Percentiles rank a stretch among this genome's conserved stretches.
Conservation (phyloP, 352 stramenopile species). For the Globisporangium yorkense region DNA sequence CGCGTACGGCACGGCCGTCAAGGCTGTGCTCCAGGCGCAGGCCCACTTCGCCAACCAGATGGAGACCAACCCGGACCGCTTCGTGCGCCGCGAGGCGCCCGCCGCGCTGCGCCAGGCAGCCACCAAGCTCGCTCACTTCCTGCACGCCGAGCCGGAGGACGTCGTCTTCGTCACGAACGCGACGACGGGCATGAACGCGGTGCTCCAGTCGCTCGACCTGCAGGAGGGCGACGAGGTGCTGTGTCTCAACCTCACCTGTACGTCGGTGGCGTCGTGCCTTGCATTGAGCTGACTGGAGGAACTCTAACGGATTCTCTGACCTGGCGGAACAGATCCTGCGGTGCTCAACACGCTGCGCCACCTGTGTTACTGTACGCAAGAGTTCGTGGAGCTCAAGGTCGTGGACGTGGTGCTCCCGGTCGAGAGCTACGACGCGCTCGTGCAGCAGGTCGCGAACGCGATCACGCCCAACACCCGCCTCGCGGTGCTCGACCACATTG, state of each 20-base stretch:
- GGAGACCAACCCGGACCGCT: conserved; percentile 84
- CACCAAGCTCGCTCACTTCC: conserved; percentile 53
- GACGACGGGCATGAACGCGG: conserved; percentile 79
- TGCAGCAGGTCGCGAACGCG: conserved; percentile 60
- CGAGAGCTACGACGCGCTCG: conserved; percentile 56
- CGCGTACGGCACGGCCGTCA: conserved; percentile 66
- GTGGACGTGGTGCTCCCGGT: conserved; percentile 74
- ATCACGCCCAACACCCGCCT: conserved; percentile 83
- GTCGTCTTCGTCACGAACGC: conserved; percentile 85
- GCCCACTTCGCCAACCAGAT: conserved; percentile 85
- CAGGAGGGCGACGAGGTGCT: conserved; percentile 86
- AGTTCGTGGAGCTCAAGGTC: conserved; percentile 86
- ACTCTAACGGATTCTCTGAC: conserved; percentile 1
- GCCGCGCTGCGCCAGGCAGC: conserved; percentile 58
- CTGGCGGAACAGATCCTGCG: conserved; percentile 43
- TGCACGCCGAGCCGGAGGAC: conserved; percentile 70
- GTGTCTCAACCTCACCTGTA: conserved; percentile 85
- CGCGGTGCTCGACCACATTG: conserved; percentile 81
- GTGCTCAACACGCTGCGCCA: conserved; percentile 81
- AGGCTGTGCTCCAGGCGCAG: conserved; percentile 75
- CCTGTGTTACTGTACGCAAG: conserved; percentile 82
- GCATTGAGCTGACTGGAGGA: background rate
- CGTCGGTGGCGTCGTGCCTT: conserved; percentile 7
- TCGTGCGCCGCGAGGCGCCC: conserved; percentile 64
- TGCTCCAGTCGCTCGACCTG: conserved; percentile 79